These are phyloP conservation scores for Isabelozyma heimii DNA, from an alignment of 805 yeast genomes.

Conservation along the genomic window DNA sequence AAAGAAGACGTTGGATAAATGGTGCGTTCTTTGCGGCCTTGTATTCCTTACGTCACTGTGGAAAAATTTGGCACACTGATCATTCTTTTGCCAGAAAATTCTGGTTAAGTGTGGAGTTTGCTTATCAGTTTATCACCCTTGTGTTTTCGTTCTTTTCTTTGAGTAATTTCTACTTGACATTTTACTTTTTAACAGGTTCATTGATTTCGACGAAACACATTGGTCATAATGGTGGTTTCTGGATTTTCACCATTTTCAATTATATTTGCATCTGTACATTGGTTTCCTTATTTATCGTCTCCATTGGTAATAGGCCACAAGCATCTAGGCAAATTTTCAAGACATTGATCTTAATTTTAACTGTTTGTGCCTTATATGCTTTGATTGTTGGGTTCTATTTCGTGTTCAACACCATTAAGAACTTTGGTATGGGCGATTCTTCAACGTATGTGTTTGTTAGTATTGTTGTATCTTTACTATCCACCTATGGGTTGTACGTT, in stretches of 20 bases:
- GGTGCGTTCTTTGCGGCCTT: constrained; percentile 95
- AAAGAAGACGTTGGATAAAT: constrained; percentile 94
- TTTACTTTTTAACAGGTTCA: constrained; percentile 90
- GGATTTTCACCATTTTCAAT: constrained; percentile 81
- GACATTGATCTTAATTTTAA: constrained; percentile 65
- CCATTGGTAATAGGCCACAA: constrained; percentile 97
- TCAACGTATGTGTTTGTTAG: constrained; percentile 59
- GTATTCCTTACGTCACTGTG: constrained; percentile 77
- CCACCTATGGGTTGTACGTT: constrained; percentile 88
- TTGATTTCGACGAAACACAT: constrained; percentile 45
- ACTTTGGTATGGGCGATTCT: constrained; percentile 38
- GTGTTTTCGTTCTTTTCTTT: constrained; percentile 89
- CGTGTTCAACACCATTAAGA: constrained; percentile 52
- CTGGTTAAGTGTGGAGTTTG: constrained; percentile 70
- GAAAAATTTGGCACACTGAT: constrained; percentile 72
- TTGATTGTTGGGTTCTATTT: constrained; percentile 80
- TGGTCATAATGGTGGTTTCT: constrained; percentile 72
- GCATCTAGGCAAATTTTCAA: constrained; percentile 84
- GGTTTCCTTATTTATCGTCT: constrained; percentile 84
- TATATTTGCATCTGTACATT: constrained; percentile 79
- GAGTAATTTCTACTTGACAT: constrained; percentile 88
- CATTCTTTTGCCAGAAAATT: constrained; percentile 71
- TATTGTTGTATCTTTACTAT: constrained; percentile 76
- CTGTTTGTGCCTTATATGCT: constrained; percentile 79
- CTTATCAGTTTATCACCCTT: constrained; percentile 77